A percentile compares a stretch with the other conserved stretches of the same genome.
phyloP scores from a whole-genome alignment of 2,329 filamentous ascomycete genomes.

The Colletotrichum lindemuthianum region DNA sequence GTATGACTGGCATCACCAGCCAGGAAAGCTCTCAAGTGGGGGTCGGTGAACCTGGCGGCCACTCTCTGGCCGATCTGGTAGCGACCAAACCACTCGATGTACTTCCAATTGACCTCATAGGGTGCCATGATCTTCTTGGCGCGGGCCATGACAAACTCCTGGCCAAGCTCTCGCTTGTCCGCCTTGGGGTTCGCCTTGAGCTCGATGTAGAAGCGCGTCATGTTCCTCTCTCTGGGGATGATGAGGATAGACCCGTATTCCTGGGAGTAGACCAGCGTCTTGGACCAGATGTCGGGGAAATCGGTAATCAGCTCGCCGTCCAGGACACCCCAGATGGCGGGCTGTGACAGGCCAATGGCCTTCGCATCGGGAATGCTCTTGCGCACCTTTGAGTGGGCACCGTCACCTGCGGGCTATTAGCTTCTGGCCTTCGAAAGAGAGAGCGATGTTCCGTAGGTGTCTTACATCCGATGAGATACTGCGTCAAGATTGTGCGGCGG shows the following conservation, averaged over 20 bases:
- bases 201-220: slow-evolving; percentile 73
- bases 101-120: slow-evolving; percentile 66
- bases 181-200: slow-evolving; percentile 58
- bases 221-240: slow-evolving; percentile 77
- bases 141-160: slow-evolving; percentile 77
- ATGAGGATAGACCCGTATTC: slow-evolving; percentile 76
- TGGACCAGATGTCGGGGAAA: slow-evolving; percentile 81
- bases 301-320: slow-evolving; percentile 77
- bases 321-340: slow-evolving; percentile 74
- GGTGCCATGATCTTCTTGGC: slow-evolving; percentile 70
- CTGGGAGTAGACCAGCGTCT: slow-evolving; percentile 75
- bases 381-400: slow-evolving; percentile 76
- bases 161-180: slow-evolving; percentile 56
- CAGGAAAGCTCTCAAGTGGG: slow-evolving; percentile 71
- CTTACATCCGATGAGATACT: slow-evolving; percentile 75
- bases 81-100: slow-evolving; percentile 76
- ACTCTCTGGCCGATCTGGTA: slow-evolving; percentile 78
- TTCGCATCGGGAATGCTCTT: slow-evolving; percentile 68
- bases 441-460: neutral
- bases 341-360: slow-evolving; percentile 64
- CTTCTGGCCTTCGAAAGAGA: neutral
- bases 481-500: slow-evolving; percentile 61
- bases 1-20: slow-evolving; percentile 78
- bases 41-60: slow-evolving; percentile 74
- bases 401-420: slow-evolving; percentile 61